Percentiles rank a stretch among this genome's conserved stretches.
Evolutionary conservation across 441 rosid species (phyloP).

Genomic region (Pelargonium cotyledonis): DNA sequence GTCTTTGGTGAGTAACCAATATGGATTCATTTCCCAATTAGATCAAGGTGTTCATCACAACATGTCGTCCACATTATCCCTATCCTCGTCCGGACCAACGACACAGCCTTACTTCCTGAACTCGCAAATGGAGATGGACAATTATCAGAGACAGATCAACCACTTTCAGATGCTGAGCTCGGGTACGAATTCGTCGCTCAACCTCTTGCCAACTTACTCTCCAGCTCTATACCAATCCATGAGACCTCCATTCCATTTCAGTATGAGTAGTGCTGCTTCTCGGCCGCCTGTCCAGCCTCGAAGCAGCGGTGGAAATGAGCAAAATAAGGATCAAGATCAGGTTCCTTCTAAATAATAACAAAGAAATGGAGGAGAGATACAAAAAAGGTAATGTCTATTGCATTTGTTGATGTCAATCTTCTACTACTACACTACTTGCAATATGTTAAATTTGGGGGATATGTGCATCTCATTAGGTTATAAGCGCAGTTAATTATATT

Average conservation of each 20-base stretch:
- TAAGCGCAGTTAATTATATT: no score
- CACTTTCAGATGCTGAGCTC: conserved; percentile 9
- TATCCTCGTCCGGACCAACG: background rate
- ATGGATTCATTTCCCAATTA: no score
- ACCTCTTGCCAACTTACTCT: background rate
- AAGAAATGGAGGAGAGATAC: no score
- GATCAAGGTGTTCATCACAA: background rate
- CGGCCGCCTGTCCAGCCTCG: background rate
- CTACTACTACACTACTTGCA: no score
- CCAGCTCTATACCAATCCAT: background rate
- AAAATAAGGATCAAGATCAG: background rate
- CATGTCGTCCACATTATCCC: background rate
- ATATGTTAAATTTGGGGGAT: no score
- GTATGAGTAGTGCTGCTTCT: background rate
- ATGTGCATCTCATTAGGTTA: no score
- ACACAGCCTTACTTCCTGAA: background rate
- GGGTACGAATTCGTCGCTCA: background rate
- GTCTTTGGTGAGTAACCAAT: no score
- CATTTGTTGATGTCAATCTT: no score
- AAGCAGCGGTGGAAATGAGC: background rate
- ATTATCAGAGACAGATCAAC: background rate
- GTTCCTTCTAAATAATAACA: background rate
- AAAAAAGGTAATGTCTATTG: no score
- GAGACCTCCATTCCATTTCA: background rate
- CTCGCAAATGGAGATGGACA: background rate